A percentile compares a stretch with the other conserved stretches of the same genome.
Evolutionary conservation across 352 stramenopile species (phyloP).

Genomic region (Phytophthora citrophthora): DNA sequence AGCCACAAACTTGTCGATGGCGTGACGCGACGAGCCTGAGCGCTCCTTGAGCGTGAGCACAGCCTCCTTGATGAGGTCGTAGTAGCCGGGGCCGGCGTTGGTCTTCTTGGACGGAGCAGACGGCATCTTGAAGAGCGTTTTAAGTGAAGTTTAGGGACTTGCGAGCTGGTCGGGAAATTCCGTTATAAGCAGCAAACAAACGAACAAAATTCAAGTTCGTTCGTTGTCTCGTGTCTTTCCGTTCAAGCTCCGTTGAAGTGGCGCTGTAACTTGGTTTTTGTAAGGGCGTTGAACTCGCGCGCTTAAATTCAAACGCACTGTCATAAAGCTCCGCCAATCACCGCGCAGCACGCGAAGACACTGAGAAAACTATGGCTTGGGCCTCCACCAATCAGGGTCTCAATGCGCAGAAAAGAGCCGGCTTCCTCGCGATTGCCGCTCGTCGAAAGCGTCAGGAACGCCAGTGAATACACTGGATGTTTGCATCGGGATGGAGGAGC

Average conservation of each 20-base stretch:
- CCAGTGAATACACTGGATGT: constrained; percentile 33
- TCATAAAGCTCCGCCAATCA: constrained; percentile 50
- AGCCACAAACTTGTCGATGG: constrained; percentile 95
- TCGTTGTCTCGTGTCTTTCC: constrained; percentile 18
- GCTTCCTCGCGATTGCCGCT: constrained; percentile 17
- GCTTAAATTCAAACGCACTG: constrained; percentile 36
- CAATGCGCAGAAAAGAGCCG: constrained; percentile 8
- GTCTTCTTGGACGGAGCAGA: constrained; percentile 67
- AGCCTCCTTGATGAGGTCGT: constrained; percentile 94
- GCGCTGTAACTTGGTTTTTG: constrained; percentile 24
- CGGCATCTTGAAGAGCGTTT: constrained; percentile 40
- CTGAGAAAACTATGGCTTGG: constrained; percentile 18
- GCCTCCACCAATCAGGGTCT: constrained; percentile 31
- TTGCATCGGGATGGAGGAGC: constrained; percentile 30
- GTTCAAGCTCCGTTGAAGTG: constrained; percentile 25
- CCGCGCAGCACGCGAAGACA: constrained; percentile 38
- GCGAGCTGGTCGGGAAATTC: constrained; percentile 42
- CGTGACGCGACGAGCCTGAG: constrained; percentile 89
- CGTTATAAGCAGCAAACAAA: constrained; percentile 32
- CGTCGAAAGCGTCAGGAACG: constrained; percentile 13
- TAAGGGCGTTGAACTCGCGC: constrained; percentile 16
- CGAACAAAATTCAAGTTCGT: no score
- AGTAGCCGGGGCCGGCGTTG: constrained; percentile 79
- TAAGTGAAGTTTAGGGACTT: constrained; percentile 15
- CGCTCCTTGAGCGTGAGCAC: constrained; percentile 93